These are phyloP conservation scores for Inga leiocalycina DNA, from an alignment of 306 rosid genomes.

Conservation along the genomic window DNA sequence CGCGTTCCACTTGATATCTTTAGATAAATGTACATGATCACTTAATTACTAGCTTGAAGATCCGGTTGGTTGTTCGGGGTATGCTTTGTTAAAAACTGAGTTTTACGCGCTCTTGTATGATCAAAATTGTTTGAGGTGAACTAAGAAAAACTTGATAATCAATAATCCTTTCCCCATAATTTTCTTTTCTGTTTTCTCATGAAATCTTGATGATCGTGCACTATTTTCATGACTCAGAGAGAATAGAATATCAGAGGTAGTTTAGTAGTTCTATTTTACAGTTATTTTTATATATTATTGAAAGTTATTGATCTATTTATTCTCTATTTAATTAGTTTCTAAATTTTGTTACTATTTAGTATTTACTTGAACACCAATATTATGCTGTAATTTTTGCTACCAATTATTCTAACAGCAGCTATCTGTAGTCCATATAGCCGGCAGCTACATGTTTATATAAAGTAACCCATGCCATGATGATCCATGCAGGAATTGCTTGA, in stretches of 20 bases:
- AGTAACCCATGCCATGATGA: conserved; percentile 29
- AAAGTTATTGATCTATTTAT: not conserved
- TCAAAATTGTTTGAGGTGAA: not conserved
- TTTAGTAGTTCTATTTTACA: not conserved
- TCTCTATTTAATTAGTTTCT: conserved; percentile 19
- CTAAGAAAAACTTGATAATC: conserved; percentile 1
- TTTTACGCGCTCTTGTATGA: not conserved
- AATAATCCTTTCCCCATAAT: too few relatives aligned
- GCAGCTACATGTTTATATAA: not conserved
- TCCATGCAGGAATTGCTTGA: conserved; percentile 66
- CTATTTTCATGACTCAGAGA: not conserved
- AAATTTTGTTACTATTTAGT: not conserved
- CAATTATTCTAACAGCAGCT: conserved; percentile 6
- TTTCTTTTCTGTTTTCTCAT: not conserved
- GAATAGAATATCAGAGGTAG: not conserved
- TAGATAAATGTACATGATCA: not conserved
- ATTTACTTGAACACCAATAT: conserved; percentile 1
- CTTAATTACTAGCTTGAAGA: not conserved
- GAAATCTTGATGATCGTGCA: not conserved
- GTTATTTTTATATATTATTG: not conserved
- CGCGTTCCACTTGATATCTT: not conserved
- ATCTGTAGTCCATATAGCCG: conserved; percentile 5
- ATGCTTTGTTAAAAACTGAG: not conserved
- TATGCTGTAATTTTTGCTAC: not conserved
- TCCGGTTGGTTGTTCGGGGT: not conserved